phyloP scores from a whole-genome alignment of 2,329 filamentous ascomycete species.

The Penicillium sclerotiorum region DNA sequence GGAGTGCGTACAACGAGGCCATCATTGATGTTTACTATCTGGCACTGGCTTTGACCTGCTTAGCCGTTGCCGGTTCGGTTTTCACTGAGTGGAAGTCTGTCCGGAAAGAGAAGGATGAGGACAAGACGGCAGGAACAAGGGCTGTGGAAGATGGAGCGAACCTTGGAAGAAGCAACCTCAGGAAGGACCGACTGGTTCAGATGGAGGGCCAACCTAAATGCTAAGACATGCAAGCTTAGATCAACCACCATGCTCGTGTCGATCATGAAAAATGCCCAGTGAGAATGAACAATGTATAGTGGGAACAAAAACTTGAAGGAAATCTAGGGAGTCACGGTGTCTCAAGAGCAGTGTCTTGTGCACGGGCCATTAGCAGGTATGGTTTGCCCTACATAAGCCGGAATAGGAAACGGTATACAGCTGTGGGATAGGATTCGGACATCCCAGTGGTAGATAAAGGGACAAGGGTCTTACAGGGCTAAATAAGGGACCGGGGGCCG shows the following conservation, averaged over 20 bases:
- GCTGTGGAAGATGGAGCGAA: neutral
- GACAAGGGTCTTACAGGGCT: too few species aligned
- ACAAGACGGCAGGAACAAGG: neutral
- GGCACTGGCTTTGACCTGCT: constrained; percentile 10
- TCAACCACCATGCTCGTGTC: neutral
- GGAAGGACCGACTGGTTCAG: neutral
- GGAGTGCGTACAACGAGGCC: constrained; percentile 16
- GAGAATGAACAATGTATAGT: neutral
- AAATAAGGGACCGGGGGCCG: too few species aligned
- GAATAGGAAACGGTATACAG: too few species aligned
- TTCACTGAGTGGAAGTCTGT: constrained; percentile 18
- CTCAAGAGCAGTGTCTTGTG: too few species aligned
- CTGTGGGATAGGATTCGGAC: too few species aligned
- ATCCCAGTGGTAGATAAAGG: too few species aligned
- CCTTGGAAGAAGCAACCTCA: constrained; percentile 1
- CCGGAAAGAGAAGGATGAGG: constrained; percentile 4
- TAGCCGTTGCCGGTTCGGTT: constrained; percentile 7
- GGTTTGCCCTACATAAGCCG: too few species aligned
- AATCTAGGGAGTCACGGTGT: neutral
- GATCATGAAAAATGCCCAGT: neutral
- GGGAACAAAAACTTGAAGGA: neutral
- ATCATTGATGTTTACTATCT: constrained; percentile 18
- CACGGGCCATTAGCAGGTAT: too few species aligned
- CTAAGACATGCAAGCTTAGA: neutral
- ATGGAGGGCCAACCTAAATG: neutral